Evolutionary conservation across 208 protist species (phyloP).

Genomic region (Leishmania mexicana): DNA sequence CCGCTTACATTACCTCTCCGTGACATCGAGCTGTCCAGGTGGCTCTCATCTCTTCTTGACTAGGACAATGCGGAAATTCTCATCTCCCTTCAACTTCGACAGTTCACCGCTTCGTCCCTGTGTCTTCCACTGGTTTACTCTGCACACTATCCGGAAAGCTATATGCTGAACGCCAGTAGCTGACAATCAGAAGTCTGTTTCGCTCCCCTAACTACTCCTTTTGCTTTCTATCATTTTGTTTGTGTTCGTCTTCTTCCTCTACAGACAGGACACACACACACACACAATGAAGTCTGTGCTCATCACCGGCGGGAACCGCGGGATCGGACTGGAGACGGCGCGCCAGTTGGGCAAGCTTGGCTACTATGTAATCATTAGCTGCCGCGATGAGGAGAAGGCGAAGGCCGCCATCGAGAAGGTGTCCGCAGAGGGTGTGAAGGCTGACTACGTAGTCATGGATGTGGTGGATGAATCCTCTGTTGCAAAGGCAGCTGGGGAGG

Average conservation of each 20-base stretch:
- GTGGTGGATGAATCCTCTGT: slow-evolving; percentile 53
- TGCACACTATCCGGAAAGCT: not conserved
- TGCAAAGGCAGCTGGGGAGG: slow-evolving; percentile 40
- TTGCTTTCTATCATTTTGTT: not conserved
- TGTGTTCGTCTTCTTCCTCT: not conserved
- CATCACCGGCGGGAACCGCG: slow-evolving; percentile 84
- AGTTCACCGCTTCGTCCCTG: not conserved
- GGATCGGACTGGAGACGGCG: slow-evolving; percentile 79
- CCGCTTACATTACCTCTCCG: not conserved
- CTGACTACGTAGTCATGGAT: slow-evolving; percentile 49
- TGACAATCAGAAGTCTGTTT: not conserved
- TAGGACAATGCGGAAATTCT: not conserved
- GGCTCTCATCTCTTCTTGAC: slow-evolving; percentile 12
- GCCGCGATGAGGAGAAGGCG: slow-evolving; percentile 37
- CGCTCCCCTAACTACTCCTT: not conserved
- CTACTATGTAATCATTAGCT: slow-evolving; percentile 72
- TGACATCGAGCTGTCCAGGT: not conserved
- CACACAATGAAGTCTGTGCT: slow-evolving; percentile 42
- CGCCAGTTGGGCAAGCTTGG: slow-evolving; percentile 56
- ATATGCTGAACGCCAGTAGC: not conserved
- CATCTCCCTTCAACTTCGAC: not conserved
- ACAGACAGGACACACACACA: not conserved
- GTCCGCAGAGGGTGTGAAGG: slow-evolving; percentile 29
- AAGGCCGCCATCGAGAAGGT: slow-evolving; percentile 50
- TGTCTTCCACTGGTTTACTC: not conserved